phyloP scores from a whole-genome alignment of 2,329 filamentous ascomycete species.

The Botrytis porri region DNA sequence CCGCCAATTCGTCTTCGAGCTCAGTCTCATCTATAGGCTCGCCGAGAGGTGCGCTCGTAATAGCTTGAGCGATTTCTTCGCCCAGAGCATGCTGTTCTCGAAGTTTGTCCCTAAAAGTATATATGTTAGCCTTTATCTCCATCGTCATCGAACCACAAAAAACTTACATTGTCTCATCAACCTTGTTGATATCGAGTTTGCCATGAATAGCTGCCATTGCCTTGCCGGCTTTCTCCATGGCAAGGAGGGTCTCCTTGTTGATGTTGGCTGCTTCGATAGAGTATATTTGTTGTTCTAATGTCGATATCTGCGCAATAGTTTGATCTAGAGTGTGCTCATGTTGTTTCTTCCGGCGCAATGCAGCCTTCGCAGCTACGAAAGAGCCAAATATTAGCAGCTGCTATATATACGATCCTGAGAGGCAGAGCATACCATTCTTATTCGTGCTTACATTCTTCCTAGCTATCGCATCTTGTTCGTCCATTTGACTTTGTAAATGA shows the following conservation, averaged over 20 bases:
- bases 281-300: conserved; percentile 92
- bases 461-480: conserved; percentile 84
- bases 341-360: conserved; percentile 89
- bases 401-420: neutral
- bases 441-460: conserved; percentile 85
- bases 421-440: conserved; percentile 70
- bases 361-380: conserved; percentile 76
- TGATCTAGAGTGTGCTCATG: conserved; percentile 91
- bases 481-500: conserved; percentile 87
- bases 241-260: conserved; percentile 91
- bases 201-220: conserved; percentile 94
- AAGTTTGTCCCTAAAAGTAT: conserved; percentile 69
- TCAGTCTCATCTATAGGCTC: conserved; percentile 80
- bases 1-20: conserved; percentile 79
- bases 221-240: conserved; percentile 85
- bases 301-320: conserved; percentile 83
- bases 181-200: conserved; percentile 87
- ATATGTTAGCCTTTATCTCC: conserved; percentile 36
- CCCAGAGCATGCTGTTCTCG: conserved; percentile 90
- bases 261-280: conserved; percentile 98
- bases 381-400: neutral
- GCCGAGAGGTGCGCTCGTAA: conserved; percentile 67
- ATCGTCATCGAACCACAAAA: neutral
- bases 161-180: conserved; percentile 89
- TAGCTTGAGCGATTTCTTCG: conserved; percentile 86